phyloP scores from a whole-genome alignment of 2,329 filamentous ascomycete species.

The Stachybotrys chartarum region DNA sequence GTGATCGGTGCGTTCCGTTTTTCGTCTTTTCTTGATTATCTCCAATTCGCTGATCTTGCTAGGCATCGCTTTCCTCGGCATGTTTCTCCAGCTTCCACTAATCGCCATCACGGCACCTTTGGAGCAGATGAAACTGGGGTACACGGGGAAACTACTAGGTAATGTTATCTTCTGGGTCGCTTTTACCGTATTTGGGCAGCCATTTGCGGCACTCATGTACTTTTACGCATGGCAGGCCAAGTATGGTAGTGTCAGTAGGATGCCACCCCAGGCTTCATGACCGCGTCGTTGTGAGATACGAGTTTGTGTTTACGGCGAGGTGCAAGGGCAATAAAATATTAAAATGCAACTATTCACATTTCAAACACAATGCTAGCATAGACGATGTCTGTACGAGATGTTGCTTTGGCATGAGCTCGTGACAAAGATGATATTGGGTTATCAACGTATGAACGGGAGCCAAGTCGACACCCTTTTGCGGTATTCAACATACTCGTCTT shows the following conservation, averaged over 20 bases:
- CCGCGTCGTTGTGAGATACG: not conserved
- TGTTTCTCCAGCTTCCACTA: conserved; percentile 87
- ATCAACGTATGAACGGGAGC: conserved; percentile 60
- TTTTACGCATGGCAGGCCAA: conserved; percentile 99
- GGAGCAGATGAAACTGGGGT: conserved; percentile 66
- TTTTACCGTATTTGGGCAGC: conserved; percentile 93
- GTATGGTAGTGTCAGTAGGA: conserved; percentile 70
- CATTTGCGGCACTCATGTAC: conserved; percentile 84
- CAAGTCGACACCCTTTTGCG: conserved; percentile 62
- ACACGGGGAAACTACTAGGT: conserved; percentile 69
- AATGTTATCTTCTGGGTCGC: conserved; percentile 96
- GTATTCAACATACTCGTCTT: conserved; percentile 72
- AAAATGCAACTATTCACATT: not conserved
- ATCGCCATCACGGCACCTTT: conserved; percentile 74
- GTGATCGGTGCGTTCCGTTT: conserved; percentile 58
- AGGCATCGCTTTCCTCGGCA: conserved; percentile 89
- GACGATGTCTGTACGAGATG: too few relatives aligned
- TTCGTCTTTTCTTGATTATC: not conserved
- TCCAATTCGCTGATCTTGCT: conserved; percentile 4
- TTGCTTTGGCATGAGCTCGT: too few relatives aligned
- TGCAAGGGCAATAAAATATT: not conserved
- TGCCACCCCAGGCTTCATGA: not conserved
- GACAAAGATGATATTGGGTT: too few relatives aligned
- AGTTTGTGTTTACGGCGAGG: not conserved
- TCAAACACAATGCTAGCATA: not conserved